Evolutionary conservation across 768 basidiomycete species (phyloP).

Genomic region (Tylopilus sp.): DNA sequence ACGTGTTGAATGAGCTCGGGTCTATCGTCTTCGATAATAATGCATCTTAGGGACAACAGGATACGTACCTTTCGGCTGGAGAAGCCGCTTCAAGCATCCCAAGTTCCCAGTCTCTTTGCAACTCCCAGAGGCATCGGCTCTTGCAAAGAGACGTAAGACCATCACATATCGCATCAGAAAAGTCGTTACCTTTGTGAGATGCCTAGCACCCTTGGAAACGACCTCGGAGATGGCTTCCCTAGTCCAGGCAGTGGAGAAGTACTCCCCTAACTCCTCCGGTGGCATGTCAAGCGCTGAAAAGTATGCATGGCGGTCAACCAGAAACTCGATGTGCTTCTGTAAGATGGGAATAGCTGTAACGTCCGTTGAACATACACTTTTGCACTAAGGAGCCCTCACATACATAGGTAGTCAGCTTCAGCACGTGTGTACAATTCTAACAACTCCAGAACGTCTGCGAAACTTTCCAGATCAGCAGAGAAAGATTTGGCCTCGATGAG

Average conservation of each 20-base stretch:
- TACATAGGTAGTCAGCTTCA: slow-evolving; percentile 77
- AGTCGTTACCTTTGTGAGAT: slow-evolving; percentile 57
- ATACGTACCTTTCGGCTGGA: slow-evolving; percentile 43
- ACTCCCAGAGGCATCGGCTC: slow-evolving; percentile 72
- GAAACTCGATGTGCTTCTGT: slow-evolving; percentile 62
- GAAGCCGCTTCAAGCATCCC: slow-evolving; percentile 52
- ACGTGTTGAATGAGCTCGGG: slow-evolving; percentile 44
- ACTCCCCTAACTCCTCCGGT: slow-evolving; percentile 50
- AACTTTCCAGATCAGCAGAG: slow-evolving; percentile 48
- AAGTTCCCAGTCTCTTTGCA: slow-evolving; percentile 71
- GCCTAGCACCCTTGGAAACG: slow-evolving; percentile 52
- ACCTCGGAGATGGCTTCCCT: slow-evolving; percentile 50
- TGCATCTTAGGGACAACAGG: not conserved
- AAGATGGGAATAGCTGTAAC: slow-evolving; percentile 70
- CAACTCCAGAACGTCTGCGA: slow-evolving; percentile 50
- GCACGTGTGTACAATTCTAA: slow-evolving; percentile 63
- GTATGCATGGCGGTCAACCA: slow-evolving; percentile 39
- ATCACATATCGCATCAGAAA: slow-evolving; percentile 5
- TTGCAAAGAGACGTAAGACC: slow-evolving; percentile 30
- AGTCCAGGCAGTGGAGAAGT: slow-evolving; percentile 64
- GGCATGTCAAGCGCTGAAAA: slow-evolving; percentile 34
- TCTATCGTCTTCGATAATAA: slow-evolving; percentile 29
- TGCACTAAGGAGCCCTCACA: slow-evolving; percentile 29
- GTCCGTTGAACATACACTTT: slow-evolving; percentile 16
- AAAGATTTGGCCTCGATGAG: slow-evolving; percentile 54